phyloP scores from a whole-genome alignment of 257 asterid genomes.

The Solanum pimpinellifolium region DNA sequence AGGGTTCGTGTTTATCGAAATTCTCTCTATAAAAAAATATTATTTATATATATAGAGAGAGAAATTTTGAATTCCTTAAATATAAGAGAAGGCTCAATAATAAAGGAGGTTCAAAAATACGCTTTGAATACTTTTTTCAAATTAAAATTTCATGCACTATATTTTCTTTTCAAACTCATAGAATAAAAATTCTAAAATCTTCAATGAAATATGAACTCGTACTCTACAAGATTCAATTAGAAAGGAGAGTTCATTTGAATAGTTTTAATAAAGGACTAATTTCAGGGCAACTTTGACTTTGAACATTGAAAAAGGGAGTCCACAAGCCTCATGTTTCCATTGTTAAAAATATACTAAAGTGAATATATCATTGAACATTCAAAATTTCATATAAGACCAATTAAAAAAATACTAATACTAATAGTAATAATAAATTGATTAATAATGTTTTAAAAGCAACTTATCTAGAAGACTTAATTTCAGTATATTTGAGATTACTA shows the following conservation, averaged over 20 bases:
- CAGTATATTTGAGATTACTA: too few relatives aligned
- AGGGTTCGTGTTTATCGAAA: too few relatives aligned
- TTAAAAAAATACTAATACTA: background rate
- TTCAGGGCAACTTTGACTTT: background rate
- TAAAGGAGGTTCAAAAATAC: too few relatives aligned
- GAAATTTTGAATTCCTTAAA: too few relatives aligned
- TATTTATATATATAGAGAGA: too few relatives aligned
- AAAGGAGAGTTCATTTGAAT: background rate
- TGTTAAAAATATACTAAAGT: background rate
- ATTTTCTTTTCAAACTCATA: rapidly evolving
- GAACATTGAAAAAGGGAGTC: background rate
- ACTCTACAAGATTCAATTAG: too few relatives aligned
- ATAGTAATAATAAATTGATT: background rate
- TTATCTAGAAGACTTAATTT: background rate
- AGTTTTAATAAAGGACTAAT: background rate
- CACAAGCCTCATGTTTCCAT: background rate
- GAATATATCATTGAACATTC: background rate
- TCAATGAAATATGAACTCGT: too few relatives aligned
- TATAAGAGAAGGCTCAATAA: too few relatives aligned
- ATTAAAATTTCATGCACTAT: too few relatives aligned
- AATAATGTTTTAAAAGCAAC: background rate
- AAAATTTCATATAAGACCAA: background rate
- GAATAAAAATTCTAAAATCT: too few relatives aligned
- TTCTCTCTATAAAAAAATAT: too few relatives aligned
- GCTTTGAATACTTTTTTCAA: too few relatives aligned